Percentiles rank a stretch among this genome's conserved stretches.
Evolutionary conservation across 306 rosid species (phyloP).

Genomic region (Chamaecrista fasciculata): DNA sequence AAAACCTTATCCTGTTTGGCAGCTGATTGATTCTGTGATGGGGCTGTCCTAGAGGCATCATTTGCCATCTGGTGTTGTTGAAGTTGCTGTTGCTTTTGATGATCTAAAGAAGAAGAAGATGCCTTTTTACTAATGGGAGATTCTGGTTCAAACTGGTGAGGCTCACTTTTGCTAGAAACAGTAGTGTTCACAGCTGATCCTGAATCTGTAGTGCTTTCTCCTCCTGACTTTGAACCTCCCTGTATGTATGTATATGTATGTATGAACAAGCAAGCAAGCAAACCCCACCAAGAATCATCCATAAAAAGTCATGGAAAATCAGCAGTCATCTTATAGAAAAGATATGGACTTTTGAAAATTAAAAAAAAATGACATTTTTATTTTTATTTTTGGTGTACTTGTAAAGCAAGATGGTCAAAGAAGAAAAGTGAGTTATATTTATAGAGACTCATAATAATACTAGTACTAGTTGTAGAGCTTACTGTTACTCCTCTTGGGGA

Average conservation of each 20-base stretch:
- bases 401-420: constrained; percentile 47
- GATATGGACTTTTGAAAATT: constrained; percentile 14
- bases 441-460: constrained; percentile 15
- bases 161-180: constrained; percentile 55
- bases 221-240: constrained; percentile 85
- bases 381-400: constrained; percentile 20
- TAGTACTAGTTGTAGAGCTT: constrained; percentile 14
- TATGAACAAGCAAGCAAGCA: too few species aligned
- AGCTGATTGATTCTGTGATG: constrained; percentile 61
- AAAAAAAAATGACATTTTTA: too few species aligned
- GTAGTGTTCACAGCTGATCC: constrained; percentile 69
- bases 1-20: constrained; percentile 77
- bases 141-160: constrained; percentile 65
- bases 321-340: constrained; percentile 6
- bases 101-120: constrained; percentile 66
- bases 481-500: constrained; percentile 46
- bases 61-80: constrained; percentile 54
- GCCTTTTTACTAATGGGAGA: constrained; percentile 69
- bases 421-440: constrained; percentile 8
- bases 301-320: not conserved
- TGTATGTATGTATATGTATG: too few species aligned
- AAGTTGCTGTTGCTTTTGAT: constrained; percentile 30
- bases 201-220: constrained; percentile 81
- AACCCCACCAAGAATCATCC: not conserved
- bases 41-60: constrained; percentile 42